Base-by-base conservation (phyloP, 306 rosid species). In the Prunus salicina region DNA sequence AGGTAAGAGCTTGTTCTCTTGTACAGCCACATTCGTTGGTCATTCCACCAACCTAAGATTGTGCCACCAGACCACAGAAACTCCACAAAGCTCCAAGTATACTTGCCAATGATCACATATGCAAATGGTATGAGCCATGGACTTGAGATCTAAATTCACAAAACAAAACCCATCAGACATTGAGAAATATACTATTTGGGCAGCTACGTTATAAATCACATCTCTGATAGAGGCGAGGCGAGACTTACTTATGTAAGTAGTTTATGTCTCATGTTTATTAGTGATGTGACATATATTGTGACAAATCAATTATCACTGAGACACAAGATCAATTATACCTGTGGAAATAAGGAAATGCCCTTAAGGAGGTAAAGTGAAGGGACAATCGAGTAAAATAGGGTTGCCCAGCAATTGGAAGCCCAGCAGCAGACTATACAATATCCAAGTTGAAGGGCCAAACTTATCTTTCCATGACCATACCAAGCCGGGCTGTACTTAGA, bases 51-150 rank as follows among this genome's bases (percentile, higher is more conserved):
- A 34, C 41, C 41, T 34, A 34, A 1, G 8, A 34, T 34, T 34
- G 41, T 34, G 1, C 41, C 41, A 34, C 41, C 41, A 34, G 46
- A 55, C 69, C 67, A 43, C 45, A 86, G 8, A 73, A 81, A 86
- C 85, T 91, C 97, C 18, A 78, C 63, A 25, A 90, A 72, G 79
- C 83, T 78, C 67, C 71, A 83, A 43, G 19, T 72, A 34, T 76
- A 52, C 80, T 78, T 85, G 4, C 81, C 90, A n/a, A 83, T 18
- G 64, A 86, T 78, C 20, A 85, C 86, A 76, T 82, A 90, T 25
- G 91, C 83, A 57, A 88, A 93, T 11, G 98, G 91, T 73, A 90
- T 72, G 72, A 86, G 56, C 96, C 97, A 88, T 53, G 64, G 82
- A 72, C 86, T 87, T 69, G 93, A 82, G 5, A 83, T 73, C 98